These are phyloP conservation scores for Trichoderma lentiforme DNA, from an alignment of 2,329 filamentous ascomycete genomes.

Conservation along the genomic window DNA sequence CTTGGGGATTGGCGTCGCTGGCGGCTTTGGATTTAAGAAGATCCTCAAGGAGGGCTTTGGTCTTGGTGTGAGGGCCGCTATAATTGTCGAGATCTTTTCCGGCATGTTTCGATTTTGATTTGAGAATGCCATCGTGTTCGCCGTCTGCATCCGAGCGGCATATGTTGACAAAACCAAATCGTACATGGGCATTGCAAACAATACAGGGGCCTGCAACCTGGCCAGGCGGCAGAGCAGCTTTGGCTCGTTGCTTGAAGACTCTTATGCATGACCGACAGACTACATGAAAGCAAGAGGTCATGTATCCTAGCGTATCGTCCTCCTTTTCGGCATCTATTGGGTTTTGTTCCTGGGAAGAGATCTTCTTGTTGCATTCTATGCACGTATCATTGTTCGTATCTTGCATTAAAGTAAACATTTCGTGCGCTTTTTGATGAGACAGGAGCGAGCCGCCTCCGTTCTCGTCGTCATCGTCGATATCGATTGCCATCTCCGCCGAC, in stretches of 20 bases:
- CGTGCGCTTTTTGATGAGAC: conserved; percentile 71
- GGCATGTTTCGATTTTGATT: conserved; percentile 27
- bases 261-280: conserved; percentile 73
- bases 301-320: conserved; percentile 65
- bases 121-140: conserved; percentile 53
- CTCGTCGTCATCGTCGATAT: conserved; percentile 78
- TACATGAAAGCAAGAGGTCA: conserved; percentile 85
- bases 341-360: conserved; percentile 55
- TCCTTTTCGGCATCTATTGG: conserved; percentile 57
- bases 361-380: conserved; percentile 62
- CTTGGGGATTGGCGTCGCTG: conserved; percentile 57
- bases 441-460: conserved; percentile 57
- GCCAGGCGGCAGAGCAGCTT: conserved; percentile 35
- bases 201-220: conserved; percentile 57
- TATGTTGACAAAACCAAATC: conserved; percentile 65
- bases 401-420: conserved; percentile 79
- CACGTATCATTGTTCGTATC: conserved; percentile 78
- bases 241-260: conserved; percentile 53
- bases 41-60: conserved; percentile 73
- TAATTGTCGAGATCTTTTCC: conserved; percentile 67
- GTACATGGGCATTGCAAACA: conserved; percentile 63
- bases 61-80: conserved; percentile 87
- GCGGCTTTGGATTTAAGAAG: conserved; percentile 63
- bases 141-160: conserved; percentile 57
- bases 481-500: conserved; percentile 81